Percentiles rank a stretch among this genome's conserved stretches.
phyloP scores from a whole-genome alignment of 495 filamentous ascomycete species.

The Trichoderma parareesei region DNA sequence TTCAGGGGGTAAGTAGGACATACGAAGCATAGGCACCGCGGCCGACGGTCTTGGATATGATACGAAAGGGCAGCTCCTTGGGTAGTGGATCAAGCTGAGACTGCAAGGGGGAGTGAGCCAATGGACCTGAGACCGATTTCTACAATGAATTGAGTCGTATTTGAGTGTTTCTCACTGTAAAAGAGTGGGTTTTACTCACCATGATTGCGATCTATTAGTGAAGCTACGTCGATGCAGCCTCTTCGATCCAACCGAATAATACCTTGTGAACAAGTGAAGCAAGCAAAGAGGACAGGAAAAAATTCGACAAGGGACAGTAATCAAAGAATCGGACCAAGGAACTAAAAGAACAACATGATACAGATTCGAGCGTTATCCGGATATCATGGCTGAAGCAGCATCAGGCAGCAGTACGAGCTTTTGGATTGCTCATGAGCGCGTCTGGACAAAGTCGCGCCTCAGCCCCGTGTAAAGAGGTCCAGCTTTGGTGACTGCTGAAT shows the following conservation, averaged over 20 bases:
- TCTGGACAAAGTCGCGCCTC: background rate
- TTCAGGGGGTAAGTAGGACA: constrained; percentile 24
- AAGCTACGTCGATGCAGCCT: background rate
- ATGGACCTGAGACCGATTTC: too few species aligned
- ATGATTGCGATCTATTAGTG: background rate
- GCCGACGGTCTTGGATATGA: constrained; percentile 93
- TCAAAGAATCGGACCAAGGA: background rate
- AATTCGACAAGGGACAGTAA: background rate
- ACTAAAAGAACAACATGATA: background rate
- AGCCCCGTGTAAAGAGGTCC: background rate
- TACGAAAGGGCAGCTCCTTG: constrained; percentile 77
- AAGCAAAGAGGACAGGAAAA: background rate
- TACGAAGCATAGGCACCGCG: constrained; percentile 96
- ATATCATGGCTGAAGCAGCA: background rate
- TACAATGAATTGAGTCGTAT: too few species aligned
- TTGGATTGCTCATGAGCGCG: background rate
- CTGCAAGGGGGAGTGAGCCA: constrained; percentile 32
- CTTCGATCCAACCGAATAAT: background rate
- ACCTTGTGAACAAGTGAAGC: too few species aligned
- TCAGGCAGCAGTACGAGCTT: background rate
- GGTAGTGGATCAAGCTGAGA: constrained; percentile 87
- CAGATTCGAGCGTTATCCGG: background rate
- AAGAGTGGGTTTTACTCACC: background rate
- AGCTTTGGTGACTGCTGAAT: background rate
- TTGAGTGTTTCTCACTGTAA: too few species aligned